A percentile compares a stretch with the other conserved stretches of the same genome.
Evolutionary conservation across 352 stramenopile species (phyloP).

Genomic region (Globisporangium cederbergense): DNA sequence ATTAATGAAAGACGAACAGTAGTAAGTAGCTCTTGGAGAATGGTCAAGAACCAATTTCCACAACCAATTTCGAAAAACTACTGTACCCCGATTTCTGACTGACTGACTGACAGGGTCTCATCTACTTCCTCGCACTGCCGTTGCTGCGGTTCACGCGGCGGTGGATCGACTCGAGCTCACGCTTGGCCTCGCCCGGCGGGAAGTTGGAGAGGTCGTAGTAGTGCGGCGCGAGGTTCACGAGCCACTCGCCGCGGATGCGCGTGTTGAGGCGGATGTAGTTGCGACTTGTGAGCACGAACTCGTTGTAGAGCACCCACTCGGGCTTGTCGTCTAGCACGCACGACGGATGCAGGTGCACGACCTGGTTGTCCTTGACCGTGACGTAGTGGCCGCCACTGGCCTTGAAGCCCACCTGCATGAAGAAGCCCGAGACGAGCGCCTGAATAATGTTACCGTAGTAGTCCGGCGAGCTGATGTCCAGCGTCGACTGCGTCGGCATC

Average conservation of each 20-base stretch:
- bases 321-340: conserved; percentile 95
- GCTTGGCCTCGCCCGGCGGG: conserved; percentile 94
- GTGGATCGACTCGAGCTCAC: conserved; percentile 90
- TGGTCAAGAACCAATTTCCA: conserved; percentile 4
- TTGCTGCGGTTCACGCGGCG: conserved; percentile 40
- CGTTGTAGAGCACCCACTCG: conserved; percentile 98
- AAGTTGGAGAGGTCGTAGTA: conserved; percentile 99
- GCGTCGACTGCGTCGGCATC: conserved; percentile 61
- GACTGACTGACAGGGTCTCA: too few species aligned
- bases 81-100: too few species aligned
- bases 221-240: conserved; percentile 93
- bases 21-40: conserved; percentile 1
- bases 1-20: conserved; percentile 14
- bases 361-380: conserved; percentile 99
- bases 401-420: conserved; percentile 96
- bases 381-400: conserved; percentile 91
- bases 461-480: conserved; percentile 78
- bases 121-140: conserved; percentile 14
- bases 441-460: conserved; percentile 94
- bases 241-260: conserved; percentile 90
- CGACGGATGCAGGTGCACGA: conserved; percentile 97
- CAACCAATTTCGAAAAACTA: not conserved
- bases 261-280: conserved; percentile 99
- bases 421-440: conserved; percentile 95
- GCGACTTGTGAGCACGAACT: conserved; percentile 98